A percentile compares a stretch with the other conserved stretches of the same genome.
These are phyloP conservation scores for Periconia sp. DNA, from an alignment of 2,329 filamentous ascomycete species.

Conservation along the genomic window DNA sequence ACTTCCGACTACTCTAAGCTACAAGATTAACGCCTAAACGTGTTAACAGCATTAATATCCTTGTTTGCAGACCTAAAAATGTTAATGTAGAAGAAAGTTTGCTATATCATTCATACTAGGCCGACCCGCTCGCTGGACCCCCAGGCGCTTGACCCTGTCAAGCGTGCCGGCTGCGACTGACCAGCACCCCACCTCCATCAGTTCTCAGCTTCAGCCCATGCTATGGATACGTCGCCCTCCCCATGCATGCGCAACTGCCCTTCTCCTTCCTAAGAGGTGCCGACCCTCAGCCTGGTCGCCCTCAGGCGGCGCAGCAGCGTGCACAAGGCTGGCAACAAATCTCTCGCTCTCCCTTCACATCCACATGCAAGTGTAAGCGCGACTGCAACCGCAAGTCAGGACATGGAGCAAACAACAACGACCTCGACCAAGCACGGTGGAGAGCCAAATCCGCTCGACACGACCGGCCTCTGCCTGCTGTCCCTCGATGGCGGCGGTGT, in stretches of 20 bases:
- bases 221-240: neutral
- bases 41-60: neutral
- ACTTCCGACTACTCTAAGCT: neutral
- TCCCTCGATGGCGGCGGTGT: constrained; percentile 20
- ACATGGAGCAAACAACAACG: no score
- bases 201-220: constrained; percentile 3
- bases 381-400: no score
- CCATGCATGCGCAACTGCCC: constrained; percentile 2
- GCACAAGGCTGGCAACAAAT: no score
- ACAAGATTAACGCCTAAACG: neutral
- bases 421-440: constrained; percentile 5
- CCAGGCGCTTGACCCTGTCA: constrained; percentile 1
- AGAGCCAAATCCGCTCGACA: constrained; percentile 4
- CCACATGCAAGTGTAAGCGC: no score
- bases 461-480: constrained; percentile 3
- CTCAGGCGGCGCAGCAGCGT: no score
- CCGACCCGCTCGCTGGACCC: neutral
- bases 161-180: constrained; percentile 1
- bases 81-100: neutral
- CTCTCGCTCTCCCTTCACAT: no score
- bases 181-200: constrained; percentile 4
- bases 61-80: neutral
- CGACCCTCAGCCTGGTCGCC: no score
- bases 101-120: neutral
- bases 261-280: constrained; percentile 3